phyloP scores from a whole-genome alignment of 179 eudicot species.

The Carnegiea gigantea region DNA sequence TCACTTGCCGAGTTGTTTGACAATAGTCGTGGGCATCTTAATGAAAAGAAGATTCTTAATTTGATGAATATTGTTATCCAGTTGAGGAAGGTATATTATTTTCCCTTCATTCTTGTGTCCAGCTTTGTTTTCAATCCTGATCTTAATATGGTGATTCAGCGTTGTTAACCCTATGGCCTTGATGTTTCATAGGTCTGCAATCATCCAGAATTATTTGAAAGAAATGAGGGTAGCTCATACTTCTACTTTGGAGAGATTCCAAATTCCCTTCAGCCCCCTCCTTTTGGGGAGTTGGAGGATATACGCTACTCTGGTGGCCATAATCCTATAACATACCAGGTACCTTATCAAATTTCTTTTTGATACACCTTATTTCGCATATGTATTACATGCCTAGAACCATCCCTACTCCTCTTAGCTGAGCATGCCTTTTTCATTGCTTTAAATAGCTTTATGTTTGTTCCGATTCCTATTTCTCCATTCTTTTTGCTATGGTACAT shows the following conservation, averaged over 20 bases:
- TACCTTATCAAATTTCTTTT: slow-evolving; percentile 21
- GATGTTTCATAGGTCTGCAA: slow-evolving; percentile 70
- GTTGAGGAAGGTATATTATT: slow-evolving; percentile 74
- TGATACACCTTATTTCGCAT: background rate
- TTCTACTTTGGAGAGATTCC: slow-evolving; percentile 78
- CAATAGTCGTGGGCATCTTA: slow-evolving; percentile 82
- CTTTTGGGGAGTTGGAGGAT: slow-evolving; percentile 92
- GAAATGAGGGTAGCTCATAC: slow-evolving; percentile 96
- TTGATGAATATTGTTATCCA: slow-evolving; percentile 99
- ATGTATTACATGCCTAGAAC: background rate
- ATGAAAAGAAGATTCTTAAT: slow-evolving; percentile 83
- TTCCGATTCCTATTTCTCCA: background rate
- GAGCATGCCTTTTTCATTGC: slow-evolving; percentile 8
- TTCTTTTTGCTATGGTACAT: no score
- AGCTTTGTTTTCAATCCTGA: slow-evolving; percentile 5
- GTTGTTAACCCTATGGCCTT: background rate
- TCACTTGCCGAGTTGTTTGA: slow-evolving; percentile 93
- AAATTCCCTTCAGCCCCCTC: slow-evolving; percentile 81
- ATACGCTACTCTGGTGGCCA: slow-evolving; percentile 71
- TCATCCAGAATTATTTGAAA: slow-evolving; percentile 98
- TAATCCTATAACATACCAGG: slow-evolving; percentile 85
- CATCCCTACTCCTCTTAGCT: background rate
- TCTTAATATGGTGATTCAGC: slow-evolving; percentile 9
- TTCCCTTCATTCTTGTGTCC: slow-evolving; percentile 9
- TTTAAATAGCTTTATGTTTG: slow-evolving; percentile 4